Conservation (phyloP, 257 asterid genomes). For the Voacanga thouarsii region DNA sequence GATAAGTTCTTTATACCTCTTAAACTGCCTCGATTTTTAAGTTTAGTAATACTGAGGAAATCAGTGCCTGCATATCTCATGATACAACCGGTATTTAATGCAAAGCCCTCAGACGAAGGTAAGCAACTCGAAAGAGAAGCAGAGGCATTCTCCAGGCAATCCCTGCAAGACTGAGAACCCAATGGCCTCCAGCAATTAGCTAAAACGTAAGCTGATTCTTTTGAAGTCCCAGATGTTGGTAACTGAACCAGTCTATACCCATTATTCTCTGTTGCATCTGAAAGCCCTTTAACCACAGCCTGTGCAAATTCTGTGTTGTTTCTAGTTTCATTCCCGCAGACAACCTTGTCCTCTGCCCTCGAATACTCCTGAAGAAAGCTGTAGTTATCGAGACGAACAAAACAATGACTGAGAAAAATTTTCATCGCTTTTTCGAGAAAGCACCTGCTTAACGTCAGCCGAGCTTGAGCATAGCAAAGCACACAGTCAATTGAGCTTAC, state of each 20-base stretch:
- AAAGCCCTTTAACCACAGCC: slow-evolving; percentile 45
- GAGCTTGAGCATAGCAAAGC: slow-evolving; percentile 29
- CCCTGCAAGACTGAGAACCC: slow-evolving; percentile 36
- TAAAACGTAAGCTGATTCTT: slow-evolving; percentile 45
- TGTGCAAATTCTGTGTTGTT: slow-evolving; percentile 26
- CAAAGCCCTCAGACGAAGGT: slow-evolving; percentile 66
- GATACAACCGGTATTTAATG: slow-evolving; percentile 61
- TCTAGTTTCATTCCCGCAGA: slow-evolving; percentile 54
- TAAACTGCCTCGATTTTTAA: slow-evolving; percentile 14
- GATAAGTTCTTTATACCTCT: slow-evolving; percentile 15
- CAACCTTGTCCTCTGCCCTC: slow-evolving; percentile 39
- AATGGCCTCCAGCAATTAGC: slow-evolving; percentile 69
- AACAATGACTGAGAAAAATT: slow-evolving; percentile 30
- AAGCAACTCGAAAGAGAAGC: slow-evolving; percentile 43
- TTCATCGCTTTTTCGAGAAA: slow-evolving; percentile 7
- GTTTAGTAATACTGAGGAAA: slow-evolving; percentile 50
- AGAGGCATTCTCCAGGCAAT: slow-evolving; percentile 58
- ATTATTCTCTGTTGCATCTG: slow-evolving; percentile 35
- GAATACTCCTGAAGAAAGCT: slow-evolving; percentile 24
- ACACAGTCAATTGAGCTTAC: slow-evolving; percentile 23
- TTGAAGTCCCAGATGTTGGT: slow-evolving; percentile 24
- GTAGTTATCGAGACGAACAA: slow-evolving; percentile 21
- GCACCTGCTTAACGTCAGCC: slow-evolving; percentile 13
- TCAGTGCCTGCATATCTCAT: slow-evolving; percentile 58
- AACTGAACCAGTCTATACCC: slow-evolving; percentile 46